A percentile compares a stretch with the other conserved stretches of the same genome.
Conservation (phyloP, 1,284 basidiomycete species). For the Fomitiporia mediterranea region DNA sequence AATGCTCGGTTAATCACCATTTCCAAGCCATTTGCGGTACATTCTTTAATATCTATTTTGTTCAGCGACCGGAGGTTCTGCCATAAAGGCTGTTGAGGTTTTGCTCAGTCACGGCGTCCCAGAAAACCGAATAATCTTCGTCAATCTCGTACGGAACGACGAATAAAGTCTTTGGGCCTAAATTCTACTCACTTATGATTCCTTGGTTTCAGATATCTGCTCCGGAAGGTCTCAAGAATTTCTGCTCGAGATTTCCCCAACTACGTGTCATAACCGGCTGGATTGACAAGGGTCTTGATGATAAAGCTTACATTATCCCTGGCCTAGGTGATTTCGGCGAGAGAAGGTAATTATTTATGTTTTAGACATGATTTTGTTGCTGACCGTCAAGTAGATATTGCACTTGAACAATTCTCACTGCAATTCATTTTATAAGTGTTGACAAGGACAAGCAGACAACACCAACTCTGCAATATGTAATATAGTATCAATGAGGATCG, state of each 20-base stretch:
- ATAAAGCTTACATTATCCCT: slow-evolving; percentile 84
- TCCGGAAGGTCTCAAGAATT: slow-evolving; percentile 86
- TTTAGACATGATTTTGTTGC: too few species aligned
- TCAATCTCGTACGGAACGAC: slow-evolving; percentile 72
- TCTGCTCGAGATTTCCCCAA: slow-evolving; percentile 76
- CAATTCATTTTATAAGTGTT: too few species aligned
- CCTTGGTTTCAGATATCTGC: slow-evolving; percentile 79
- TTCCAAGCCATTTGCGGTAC: background rate
- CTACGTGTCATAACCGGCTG: slow-evolving; percentile 92
- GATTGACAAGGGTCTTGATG: slow-evolving; percentile 94
- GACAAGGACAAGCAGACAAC: too few species aligned
- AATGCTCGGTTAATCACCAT: slow-evolving; percentile 76
- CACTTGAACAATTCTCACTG: background rate
- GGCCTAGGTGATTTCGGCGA: slow-evolving; percentile 93
- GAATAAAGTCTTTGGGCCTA: background rate
- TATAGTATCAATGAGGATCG: too few species aligned
- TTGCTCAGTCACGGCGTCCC: slow-evolving; percentile 86
- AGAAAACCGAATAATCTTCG: slow-evolving; percentile 90
- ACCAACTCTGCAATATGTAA: too few species aligned
- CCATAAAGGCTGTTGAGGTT: slow-evolving; percentile 96
- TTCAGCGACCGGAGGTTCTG: slow-evolving; percentile 92
- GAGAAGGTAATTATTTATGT: too few species aligned
- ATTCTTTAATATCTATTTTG: background rate
- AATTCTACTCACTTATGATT: slow-evolving; percentile 1
- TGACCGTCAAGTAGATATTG: slow-evolving; percentile 10